Evolutionary conservation across 805 yeast genomes (phyloP).

Genomic region (Lipomyces lipofer): DNA sequence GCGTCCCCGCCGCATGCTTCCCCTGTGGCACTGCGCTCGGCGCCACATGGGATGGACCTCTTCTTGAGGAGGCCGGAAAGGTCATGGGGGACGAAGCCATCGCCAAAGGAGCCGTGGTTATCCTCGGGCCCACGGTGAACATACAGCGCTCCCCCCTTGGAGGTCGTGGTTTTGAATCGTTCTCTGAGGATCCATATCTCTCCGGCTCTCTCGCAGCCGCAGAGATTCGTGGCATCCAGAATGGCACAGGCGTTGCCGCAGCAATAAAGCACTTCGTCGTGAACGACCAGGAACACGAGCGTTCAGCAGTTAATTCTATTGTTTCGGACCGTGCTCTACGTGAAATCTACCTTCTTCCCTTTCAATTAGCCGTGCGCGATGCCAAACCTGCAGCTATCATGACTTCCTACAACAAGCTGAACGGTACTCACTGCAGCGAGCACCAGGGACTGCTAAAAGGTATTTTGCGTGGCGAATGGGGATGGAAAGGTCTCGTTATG

Average conservation of each 20-base stretch:
- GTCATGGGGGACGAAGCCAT: slow-evolving; percentile 57
- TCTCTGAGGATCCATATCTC: slow-evolving; percentile 59
- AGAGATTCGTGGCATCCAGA: slow-evolving; percentile 56
- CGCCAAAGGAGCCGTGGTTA: slow-evolving; percentile 53
- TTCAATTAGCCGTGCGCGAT: slow-evolving; percentile 58
- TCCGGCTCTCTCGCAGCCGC: slow-evolving; percentile 51
- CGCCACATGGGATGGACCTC: slow-evolving; percentile 54
- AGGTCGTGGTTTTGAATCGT: slow-evolving; percentile 63
- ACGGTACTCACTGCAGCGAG: slow-evolving; percentile 59
- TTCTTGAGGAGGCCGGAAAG: slow-evolving; percentile 50
- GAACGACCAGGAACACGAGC: slow-evolving; percentile 60
- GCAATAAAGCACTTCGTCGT: slow-evolving; percentile 63
- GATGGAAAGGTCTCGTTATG: slow-evolving; percentile 56
- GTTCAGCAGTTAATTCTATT: slow-evolving; percentile 50
- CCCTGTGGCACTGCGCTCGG: slow-evolving; percentile 64
- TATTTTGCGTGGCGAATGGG: slow-evolving; percentile 57
- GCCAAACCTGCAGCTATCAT: slow-evolving; percentile 55
- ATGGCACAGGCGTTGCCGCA: slow-evolving; percentile 49
- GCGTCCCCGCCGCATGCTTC: slow-evolving; percentile 56
- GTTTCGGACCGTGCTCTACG: slow-evolving; percentile 62
- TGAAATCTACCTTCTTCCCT: slow-evolving; percentile 63
- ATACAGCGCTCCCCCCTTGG: slow-evolving; percentile 59
- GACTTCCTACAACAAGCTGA: slow-evolving; percentile 64
- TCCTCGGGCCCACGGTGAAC: slow-evolving; percentile 53
- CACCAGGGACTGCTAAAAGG: slow-evolving; percentile 46